Conservation (phyloP, 352 stramenopile species). For the Globisporangium spinosum region DNA sequence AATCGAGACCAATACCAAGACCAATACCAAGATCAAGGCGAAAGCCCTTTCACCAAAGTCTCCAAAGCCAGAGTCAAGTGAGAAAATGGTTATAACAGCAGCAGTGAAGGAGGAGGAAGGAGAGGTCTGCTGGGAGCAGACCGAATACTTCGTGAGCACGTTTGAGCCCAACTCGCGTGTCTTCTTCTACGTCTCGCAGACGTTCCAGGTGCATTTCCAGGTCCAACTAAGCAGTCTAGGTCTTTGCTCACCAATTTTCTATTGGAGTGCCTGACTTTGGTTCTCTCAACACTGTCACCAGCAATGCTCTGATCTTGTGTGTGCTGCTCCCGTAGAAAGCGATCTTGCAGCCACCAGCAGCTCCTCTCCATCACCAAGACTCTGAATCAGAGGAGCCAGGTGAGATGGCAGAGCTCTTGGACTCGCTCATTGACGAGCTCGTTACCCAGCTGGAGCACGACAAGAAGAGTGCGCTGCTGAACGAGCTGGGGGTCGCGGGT, state of each 20-base stretch:
- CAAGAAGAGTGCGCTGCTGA: constrained; percentile 30
- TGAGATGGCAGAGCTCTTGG: constrained; percentile 31
- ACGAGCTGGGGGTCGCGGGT: constrained; percentile 43
- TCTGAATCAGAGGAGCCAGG: constrained; percentile 15
- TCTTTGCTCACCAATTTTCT: background rate
- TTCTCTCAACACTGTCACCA: background rate
- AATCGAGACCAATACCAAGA: background rate
- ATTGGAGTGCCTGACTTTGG: background rate
- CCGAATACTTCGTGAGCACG: constrained; percentile 46
- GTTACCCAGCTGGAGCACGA: constrained; percentile 12
- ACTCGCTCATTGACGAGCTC: constrained; percentile 35
- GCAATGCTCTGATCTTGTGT: background rate
- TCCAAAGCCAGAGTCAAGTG: background rate
- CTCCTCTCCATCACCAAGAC: background rate
- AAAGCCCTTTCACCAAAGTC: background rate
- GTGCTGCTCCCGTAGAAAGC: constrained; percentile 4
- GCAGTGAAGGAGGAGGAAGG: background rate
- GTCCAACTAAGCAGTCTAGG: constrained; percentile 14
- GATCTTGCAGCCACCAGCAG: constrained; percentile 6
- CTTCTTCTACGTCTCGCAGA: constrained; percentile 47
- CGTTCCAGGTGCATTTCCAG: constrained; percentile 42
- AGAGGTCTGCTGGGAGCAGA: background rate
- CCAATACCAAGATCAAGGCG: background rate
- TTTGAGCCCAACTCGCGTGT: constrained; percentile 59
- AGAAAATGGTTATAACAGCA: background rate